Base-by-base conservation (phyloP, 345 rosid genomes). In the Citrus sp. region DNA sequence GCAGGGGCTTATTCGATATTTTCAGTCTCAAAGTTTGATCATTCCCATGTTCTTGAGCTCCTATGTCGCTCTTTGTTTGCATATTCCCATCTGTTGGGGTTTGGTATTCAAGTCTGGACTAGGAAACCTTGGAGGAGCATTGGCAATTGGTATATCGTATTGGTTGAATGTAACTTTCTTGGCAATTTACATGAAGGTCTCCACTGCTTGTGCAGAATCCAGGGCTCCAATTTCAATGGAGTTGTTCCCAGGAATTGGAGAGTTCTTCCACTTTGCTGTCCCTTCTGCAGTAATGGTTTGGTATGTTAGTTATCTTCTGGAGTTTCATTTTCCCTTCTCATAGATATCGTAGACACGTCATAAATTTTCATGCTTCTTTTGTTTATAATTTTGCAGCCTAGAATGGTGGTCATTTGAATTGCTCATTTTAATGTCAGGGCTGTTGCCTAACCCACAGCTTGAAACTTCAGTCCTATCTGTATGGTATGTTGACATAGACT, bases 371-470 rank as follows among this genome's bases (percentile, higher is more conserved):
- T 67, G 51, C 27, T 67, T 25, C 60, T 63, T 65, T 30, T 4
- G 70, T 28, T 78, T 21, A 70, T 51, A 67, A 30, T 24, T 42
- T 42, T 81, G 85, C 86, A 96, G 97, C 89, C 91, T 94, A 4
- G 95, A 96, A 80, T 94, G 98, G 98, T 96, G 98, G 98, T 96
- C 99, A 51, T 96, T 89, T 80, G 98, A 95, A 79, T 81, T 93
- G 61, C 88, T 95, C 22, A 77, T 87, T 69, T 54, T 95, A 87
- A 87, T 95, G 46, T 95, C 95, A 25, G 98, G 99, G 13, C 72
- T 91, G 19, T 68, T 93, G 35, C 96, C 97, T 5, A 93, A 91
- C 78, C 96, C 97, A 0, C 76, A 87, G 89, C 98, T 95, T 65
- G 98, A 92, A 85, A 86, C 98, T 81, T 95, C 99, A 8, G 96